These are phyloP conservation scores for Fusarium torreyae DNA, from an alignment of 2,329 filamentous ascomycete genomes.

Conservation along the genomic window DNA sequence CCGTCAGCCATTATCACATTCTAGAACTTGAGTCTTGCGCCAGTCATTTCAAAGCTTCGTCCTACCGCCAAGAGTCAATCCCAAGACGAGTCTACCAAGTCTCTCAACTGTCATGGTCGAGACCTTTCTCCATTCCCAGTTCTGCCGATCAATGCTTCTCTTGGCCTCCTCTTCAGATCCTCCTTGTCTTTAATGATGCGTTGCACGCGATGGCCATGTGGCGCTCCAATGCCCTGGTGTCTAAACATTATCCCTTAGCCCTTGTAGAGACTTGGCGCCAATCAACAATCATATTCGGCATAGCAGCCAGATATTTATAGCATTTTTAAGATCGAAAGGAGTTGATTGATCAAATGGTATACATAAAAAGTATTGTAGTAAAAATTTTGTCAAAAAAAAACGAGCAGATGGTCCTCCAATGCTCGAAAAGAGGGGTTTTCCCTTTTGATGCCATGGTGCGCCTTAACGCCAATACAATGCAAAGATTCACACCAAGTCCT, in stretches of 20 bases:
- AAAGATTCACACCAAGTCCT: constrained; percentile 8
- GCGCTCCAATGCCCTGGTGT: constrained; percentile 10
- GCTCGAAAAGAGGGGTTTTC: constrained; percentile 12
- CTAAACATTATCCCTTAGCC: constrained; percentile 3
- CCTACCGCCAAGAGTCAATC: background rate
- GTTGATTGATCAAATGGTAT: constrained; percentile 22
- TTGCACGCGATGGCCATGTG: constrained; percentile 24
- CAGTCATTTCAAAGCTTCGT: constrained; percentile 6
- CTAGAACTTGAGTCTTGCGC: constrained; percentile 6
- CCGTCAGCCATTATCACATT: constrained; percentile 4
- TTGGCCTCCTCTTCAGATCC: background rate
- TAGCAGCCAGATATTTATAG: background rate
- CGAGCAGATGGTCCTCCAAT: constrained; percentile 1
- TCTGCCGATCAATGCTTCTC: constrained; percentile 32
- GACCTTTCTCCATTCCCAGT: constrained; percentile 24
- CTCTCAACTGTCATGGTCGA: constrained; percentile 28
- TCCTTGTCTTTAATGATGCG: constrained; percentile 5
- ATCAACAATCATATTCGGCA: background rate
- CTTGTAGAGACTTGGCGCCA: background rate
- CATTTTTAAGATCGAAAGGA: constrained; percentile 11
- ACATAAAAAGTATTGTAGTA: constrained; percentile 25
- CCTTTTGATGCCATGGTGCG: constrained; percentile 8
- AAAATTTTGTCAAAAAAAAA: background rate
- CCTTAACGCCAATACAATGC: constrained; percentile 40
- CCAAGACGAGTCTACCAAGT: constrained; percentile 1